Conservation (phyloP, 352 stramenopile species). For the Phytopythium delawarense region DNA sequence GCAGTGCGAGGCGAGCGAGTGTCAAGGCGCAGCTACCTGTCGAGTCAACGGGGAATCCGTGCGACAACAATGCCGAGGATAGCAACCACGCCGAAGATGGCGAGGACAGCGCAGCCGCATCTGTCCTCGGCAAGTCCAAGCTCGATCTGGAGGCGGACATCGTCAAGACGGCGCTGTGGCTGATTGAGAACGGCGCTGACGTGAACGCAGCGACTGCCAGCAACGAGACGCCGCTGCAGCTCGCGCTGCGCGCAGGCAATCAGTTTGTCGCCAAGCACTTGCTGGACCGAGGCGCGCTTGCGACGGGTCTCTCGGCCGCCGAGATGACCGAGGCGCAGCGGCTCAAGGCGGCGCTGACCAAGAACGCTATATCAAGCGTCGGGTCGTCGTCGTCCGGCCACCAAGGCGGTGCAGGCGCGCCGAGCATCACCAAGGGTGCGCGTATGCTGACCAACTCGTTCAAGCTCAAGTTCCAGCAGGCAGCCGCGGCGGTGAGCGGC, state of each 20-base stretch:
- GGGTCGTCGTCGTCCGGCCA: conserved; percentile 8
- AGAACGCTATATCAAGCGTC: conserved; percentile 51
- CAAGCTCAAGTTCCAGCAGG: conserved; percentile 6
- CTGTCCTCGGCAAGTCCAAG: conserved; percentile 21
- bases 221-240: conserved; percentile 53
- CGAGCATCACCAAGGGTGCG: conserved; percentile 6
- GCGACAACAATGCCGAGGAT: conserved; percentile 20
- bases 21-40: conserved; percentile 13
- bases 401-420: conserved; percentile 9
- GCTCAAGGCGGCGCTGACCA: conserved; percentile 50
- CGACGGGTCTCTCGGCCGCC: conserved; percentile 29
- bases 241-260: conserved; percentile 45
- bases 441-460: conserved; percentile 5
- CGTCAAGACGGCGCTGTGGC: conserved; percentile 63
- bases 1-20: neutral
- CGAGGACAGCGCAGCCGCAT: conserved; percentile 2
- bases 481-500: neutral
- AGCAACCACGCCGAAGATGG: conserved; percentile 12
- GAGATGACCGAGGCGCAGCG: conserved; percentile 44
- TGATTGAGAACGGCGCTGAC: conserved; percentile 70
- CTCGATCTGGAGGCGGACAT: conserved; percentile 47
- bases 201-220: conserved; percentile 44
- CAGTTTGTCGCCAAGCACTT: conserved; percentile 50
- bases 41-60: neutral
- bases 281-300: conserved; percentile 45